Base-by-base conservation (phyloP, 306 rosid genomes). In the Lathyrus aphaca region DNA sequence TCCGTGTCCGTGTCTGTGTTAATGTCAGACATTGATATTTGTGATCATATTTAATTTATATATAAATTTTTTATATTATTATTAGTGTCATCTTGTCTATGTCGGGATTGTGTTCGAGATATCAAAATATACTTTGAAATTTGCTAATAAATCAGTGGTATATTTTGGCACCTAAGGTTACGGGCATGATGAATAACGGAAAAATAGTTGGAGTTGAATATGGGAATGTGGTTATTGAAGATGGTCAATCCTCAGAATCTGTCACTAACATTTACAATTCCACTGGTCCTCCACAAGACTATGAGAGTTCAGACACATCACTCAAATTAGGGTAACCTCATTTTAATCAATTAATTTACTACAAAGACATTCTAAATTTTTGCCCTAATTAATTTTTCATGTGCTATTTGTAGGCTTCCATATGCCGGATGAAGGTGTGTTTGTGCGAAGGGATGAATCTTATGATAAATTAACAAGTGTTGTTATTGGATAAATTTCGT, bases 181-280 rank as follows among this genome's bases (percentile, higher is more conserved):
- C 57, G 10, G 83, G 78, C 48, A 71, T 72, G 14, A 19, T 75
- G 17, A 21, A 72, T 19, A 57, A 63, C 7, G 81, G 84, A 1
- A 32, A 50, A 45, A 78, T 74, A 74, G 69, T 38, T 1, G 71
- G 78, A 8, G 63, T 27, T 0, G 90, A 88, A 40, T 86, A 81
- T 1, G 94, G 85, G 66, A 71, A 58, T 49, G 1, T 80, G 10
- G 44, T 75, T 15, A 56, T 12, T 5, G 96, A 88, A 72, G 97
- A 90, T 71, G 97, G 96, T n/a, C 96, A 86, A 45, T 94, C 99
- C 14, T 94, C 97, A 2, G 97, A 87, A 70, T 90, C 96, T 0
- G 76, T 87, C 42, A 88, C 99, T 3, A 80, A 86, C 38, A 71
- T 68, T 46, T 85, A 81, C 80, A 87, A 81, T 81, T 88, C 96